Evolutionary conservation across 2,329 filamentous ascomycete genomes (phyloP).

Genomic region (Microsporum ferrugineum): DNA sequence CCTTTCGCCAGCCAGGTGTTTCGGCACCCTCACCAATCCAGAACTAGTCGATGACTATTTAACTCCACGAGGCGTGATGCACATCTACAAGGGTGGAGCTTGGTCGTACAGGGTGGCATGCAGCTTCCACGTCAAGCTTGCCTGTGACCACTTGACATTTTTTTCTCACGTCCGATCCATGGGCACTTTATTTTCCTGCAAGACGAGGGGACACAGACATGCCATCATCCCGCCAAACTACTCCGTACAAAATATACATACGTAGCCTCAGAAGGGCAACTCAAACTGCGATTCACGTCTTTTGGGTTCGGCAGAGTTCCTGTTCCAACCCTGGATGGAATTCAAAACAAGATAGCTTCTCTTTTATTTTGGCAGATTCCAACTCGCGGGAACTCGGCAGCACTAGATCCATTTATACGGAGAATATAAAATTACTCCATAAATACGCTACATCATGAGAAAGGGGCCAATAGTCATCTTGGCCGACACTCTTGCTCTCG

Average conservation of each 20-base stretch:
- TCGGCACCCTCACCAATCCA: neutral
- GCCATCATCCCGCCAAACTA: neutral
- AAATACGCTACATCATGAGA: neutral
- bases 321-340: neutral
- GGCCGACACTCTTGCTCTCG: neutral
- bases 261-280: neutral
- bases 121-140: constrained; percentile 4
- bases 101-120: constrained; percentile 3
- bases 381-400: neutral
- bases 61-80: constrained; percentile 1
- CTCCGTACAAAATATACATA: neutral
- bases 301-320: neutral
- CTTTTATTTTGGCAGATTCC: neutral
- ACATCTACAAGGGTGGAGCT: constrained; percentile 1
- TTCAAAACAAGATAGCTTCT: neutral
- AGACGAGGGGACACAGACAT: neutral
- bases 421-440: neutral
- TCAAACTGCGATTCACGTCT: neutral
- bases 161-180: constrained; percentile 3
- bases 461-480: neutral
- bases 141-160: constrained; percentile 5
- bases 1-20: neutral
- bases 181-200: neutral
- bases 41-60: neutral
- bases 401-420: neutral